Percentiles rank a stretch among this genome's conserved stretches.
Conservation (phyloP, 345 rosid species). For the Hevea brasiliensis region DNA sequence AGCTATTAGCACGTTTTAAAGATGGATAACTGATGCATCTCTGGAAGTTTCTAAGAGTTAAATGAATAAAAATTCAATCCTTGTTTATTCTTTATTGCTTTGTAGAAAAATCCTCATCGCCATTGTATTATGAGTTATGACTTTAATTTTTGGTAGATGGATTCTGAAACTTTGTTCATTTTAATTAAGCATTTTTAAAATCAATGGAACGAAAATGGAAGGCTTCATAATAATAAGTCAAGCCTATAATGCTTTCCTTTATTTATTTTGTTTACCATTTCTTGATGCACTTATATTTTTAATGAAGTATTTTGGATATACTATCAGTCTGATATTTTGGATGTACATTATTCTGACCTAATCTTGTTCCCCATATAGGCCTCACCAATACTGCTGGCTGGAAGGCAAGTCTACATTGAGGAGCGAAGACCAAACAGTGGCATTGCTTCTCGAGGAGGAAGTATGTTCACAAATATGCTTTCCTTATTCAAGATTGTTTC, state of each 20-base stretch:
- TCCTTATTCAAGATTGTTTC: not conserved
- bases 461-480: constrained; percentile 40
- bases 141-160: not conserved
- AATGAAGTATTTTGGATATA: not conserved
- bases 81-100: no score
- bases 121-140: not conserved
- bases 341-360: not conserved
- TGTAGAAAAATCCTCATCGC: no score
- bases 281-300: not conserved
- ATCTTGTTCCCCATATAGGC: constrained; percentile 48
- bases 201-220: not conserved
- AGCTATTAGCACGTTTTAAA: no score
- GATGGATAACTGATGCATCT: no score
- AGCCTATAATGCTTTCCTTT: not conserved
- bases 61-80: no score
- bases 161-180: not conserved
- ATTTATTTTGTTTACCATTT: no score
- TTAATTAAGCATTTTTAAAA: not conserved
- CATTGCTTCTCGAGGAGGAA: constrained; percentile 76
- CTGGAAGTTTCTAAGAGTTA: no score
- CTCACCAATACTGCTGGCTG: constrained; percentile 86
- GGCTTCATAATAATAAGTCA: not conserved
- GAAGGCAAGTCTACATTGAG: constrained; percentile 84
- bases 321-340: no score
- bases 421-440: constrained; percentile 90